Evolutionary conservation across 441 rosid species (phyloP).

Genomic region (Jatropha multifida): DNA sequence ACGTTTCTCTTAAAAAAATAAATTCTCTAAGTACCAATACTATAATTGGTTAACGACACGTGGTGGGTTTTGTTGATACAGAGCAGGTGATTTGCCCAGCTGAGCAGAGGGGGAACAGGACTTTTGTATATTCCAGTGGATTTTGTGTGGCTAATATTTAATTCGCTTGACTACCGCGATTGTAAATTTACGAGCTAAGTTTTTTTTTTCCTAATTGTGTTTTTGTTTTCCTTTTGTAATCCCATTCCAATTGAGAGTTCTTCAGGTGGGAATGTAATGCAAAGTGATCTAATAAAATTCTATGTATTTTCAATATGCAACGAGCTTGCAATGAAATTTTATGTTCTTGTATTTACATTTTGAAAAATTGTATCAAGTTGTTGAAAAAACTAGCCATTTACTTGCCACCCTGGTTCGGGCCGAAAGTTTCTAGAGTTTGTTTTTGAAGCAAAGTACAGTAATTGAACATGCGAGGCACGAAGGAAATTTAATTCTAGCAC

Average conservation of each 20-base stretch:
- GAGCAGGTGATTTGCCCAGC: no score
- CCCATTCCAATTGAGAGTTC: background rate
- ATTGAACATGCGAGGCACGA: no score
- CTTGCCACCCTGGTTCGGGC: background rate
- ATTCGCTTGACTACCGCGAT: conserved; percentile 1
- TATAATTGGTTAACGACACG: background rate
- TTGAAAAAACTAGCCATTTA: no score
- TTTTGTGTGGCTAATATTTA: background rate
- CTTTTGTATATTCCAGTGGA: background rate
- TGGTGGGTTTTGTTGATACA: conserved; percentile 8
- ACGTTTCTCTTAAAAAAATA: background rate
- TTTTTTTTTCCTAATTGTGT: background rate
- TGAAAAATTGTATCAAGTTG: background rate
- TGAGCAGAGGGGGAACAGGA: no score
- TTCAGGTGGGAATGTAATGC: conserved; percentile 1
- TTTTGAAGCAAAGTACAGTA: background rate
- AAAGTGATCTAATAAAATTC: background rate
- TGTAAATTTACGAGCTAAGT: background rate
- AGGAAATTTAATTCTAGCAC: background rate
- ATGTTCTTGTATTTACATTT: background rate
- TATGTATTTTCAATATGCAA: background rate
- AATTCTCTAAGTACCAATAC: background rate
- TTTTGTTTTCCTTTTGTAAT: background rate
- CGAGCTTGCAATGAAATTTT: background rate
- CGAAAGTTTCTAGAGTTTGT: background rate